Conservation (phyloP, 257 asterid genomes). For the Linaria vulgaris region DNA sequence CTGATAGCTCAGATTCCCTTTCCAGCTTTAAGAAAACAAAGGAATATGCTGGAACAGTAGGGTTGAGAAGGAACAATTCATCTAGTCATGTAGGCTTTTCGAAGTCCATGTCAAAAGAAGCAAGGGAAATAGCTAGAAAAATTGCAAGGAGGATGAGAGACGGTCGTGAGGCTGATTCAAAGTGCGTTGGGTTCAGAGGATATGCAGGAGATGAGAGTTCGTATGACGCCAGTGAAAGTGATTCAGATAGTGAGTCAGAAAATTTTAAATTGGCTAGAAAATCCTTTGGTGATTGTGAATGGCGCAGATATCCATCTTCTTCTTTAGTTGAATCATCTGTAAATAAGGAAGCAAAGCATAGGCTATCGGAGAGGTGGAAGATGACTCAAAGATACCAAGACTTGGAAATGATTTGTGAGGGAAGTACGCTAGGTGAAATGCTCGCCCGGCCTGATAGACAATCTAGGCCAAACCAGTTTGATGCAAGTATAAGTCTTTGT, state of each 20-base stretch:
- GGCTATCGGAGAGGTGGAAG: slow-evolving; percentile 66
- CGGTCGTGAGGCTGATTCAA: slow-evolving; percentile 29
- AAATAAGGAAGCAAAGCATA: slow-evolving; percentile 50
- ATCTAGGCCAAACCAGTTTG: slow-evolving; percentile 24
- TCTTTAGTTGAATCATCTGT: slow-evolving; percentile 38
- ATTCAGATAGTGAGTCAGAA: slow-evolving; percentile 45
- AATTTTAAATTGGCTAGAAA: slow-evolving; percentile 33
- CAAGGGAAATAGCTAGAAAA: slow-evolving; percentile 48
- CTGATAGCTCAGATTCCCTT: slow-evolving; percentile 28
- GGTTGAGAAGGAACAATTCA: slow-evolving; percentile 31
- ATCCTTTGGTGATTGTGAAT: slow-evolving; percentile 30
- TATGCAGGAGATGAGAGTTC: slow-evolving; percentile 62
- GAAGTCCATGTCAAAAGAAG: slow-evolving; percentile 37
- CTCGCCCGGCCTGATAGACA: slow-evolving; percentile 47
- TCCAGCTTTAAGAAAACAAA: slow-evolving; percentile 31
- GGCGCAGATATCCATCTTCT: slow-evolving; percentile 34
- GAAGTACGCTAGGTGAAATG: slow-evolving; percentile 61
- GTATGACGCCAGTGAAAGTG: slow-evolving; percentile 52
- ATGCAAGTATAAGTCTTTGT: slow-evolving; percentile 26
- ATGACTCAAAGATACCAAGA: slow-evolving; percentile 42
- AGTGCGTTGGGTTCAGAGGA: slow-evolving; percentile 38
- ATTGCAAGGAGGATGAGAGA: slow-evolving; percentile 45
- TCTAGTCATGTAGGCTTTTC: slow-evolving; percentile 26
- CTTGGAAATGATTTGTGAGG: slow-evolving; percentile 40
- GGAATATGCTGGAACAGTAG: slow-evolving; percentile 24